Percentiles rank a stretch among this genome's conserved stretches.
phyloP scores from a whole-genome alignment of 345 rosid genomes.

The Syzygium jambos region DNA sequence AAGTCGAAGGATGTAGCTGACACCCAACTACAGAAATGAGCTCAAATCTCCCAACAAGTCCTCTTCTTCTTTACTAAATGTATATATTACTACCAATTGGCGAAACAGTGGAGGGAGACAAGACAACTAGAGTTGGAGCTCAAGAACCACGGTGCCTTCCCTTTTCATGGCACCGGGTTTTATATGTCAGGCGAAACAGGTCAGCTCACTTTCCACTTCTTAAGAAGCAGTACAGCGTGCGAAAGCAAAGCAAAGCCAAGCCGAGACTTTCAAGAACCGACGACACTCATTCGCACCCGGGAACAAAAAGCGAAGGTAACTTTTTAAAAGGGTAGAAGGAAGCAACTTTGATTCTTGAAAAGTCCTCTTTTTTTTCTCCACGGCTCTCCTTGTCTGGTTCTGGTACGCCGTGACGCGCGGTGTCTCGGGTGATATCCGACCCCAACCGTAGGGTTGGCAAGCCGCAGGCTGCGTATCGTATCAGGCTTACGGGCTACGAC shows the following conservation, averaged over 20 bases:
- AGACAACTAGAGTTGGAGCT: neutral
- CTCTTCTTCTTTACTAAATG: neutral
- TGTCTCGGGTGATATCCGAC: neutral
- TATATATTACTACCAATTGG: neutral
- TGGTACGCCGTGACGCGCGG: neutral
- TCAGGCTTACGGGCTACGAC: neutral
- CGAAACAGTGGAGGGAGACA: neutral
- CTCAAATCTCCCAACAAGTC: neutral
- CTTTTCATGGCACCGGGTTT: neutral
- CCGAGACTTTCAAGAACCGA: neutral
- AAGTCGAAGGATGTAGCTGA: neutral
- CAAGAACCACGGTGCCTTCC: neutral
- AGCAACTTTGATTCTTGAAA: neutral
- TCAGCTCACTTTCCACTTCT: neutral
- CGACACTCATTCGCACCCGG: neutral
- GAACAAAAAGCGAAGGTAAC: neutral
- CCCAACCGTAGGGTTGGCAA: neutral
- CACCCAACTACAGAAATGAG: neutral
- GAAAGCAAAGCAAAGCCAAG: neutral
- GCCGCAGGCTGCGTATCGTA: neutral
- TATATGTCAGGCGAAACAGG: neutral
- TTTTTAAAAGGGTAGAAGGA: neutral
- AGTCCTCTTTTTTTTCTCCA: neutral
- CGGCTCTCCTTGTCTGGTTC: neutral
- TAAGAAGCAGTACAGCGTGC: neutral